phyloP scores from a whole-genome alignment of 768 basidiomycete genomes.

The Lentinula lateritia region DNA sequence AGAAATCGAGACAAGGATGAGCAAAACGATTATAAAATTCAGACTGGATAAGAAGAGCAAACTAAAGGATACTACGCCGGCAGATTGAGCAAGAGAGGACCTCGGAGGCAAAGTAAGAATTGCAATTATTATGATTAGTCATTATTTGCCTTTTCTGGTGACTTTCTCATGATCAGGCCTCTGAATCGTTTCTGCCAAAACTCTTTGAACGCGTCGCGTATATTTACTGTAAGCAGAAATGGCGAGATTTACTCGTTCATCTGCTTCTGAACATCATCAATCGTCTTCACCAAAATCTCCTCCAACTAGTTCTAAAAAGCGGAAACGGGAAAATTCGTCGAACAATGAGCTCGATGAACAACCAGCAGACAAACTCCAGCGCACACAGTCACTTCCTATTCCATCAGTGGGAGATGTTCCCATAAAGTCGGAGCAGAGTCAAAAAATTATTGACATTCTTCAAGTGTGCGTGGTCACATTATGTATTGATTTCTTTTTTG shows the following conservation, averaged over 20 bases:
- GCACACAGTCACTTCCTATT: conserved; percentile 24
- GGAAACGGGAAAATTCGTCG: conserved; percentile 50
- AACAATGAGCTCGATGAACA: conserved; percentile 36
- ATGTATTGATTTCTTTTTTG: not conserved
- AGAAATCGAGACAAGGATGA: too few relatives aligned
- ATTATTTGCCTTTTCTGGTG: not conserved
- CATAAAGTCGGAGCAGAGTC: conserved; percentile 36
- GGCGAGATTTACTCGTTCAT: conserved; percentile 76
- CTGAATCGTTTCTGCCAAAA: not conserved
- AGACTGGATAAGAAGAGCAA: not conserved
- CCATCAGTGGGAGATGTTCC: conserved; percentile 43
- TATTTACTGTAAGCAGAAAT: conserved; percentile 28
- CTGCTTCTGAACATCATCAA: conserved; percentile 27
- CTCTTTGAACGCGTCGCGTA: conserved; percentile 20
- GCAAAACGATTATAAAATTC: too few relatives aligned
- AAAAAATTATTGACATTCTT: conserved; percentile 49
- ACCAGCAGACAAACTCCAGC: conserved; percentile 43
- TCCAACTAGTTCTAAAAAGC: conserved; percentile 44
- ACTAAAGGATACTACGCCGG: not conserved
- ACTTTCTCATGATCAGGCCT: conserved; percentile 1
- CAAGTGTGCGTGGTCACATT: conserved; percentile 33
- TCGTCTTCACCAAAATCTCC: conserved; percentile 20
- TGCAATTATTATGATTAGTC: not conserved
- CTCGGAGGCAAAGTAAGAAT: too few relatives aligned
- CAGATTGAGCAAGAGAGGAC: too few relatives aligned